Evolutionary conservation across 805 yeast genomes (phyloP).

Genomic region (Pichia paraexigua): DNA sequence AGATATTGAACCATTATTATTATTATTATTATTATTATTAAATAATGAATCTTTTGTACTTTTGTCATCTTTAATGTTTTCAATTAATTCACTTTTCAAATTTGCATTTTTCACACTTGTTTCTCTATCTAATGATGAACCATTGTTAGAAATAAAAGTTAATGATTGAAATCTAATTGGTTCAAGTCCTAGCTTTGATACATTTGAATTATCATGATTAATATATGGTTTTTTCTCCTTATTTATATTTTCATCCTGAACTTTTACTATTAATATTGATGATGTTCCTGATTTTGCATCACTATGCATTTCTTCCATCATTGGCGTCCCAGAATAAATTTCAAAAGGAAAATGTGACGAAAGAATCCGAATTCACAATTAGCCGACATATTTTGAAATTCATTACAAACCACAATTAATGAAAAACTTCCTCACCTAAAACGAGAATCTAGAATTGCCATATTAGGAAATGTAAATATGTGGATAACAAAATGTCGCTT

Average conservation of each 20-base stretch:
- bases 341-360: background rate
- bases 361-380: too few species aligned
- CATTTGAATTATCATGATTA: background rate
- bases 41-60: slow-evolving; percentile 9
- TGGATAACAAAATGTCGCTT: background rate
- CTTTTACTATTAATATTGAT: background rate
- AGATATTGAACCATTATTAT: background rate
- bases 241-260: background rate
- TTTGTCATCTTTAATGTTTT: slow-evolving; percentile 10
- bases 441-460: background rate
- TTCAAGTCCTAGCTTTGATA: background rate
- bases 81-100: slow-evolving; percentile 16
- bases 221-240: background rate
- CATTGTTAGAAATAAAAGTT: slow-evolving; percentile 7
- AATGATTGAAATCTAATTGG: slow-evolving; percentile 11
- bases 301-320: background rate
- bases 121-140: slow-evolving; percentile 1
- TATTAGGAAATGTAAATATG: background rate
- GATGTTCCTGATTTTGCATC: background rate
- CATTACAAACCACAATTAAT: background rate
- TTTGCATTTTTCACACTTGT: slow-evolving; percentile 13
- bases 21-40: background rate
- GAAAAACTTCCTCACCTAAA: background rate
- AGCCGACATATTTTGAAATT: background rate
- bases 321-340: background rate